Evolutionary conservation across 768 basidiomycete species (phyloP).

Genomic region (Pleurotus pulmonarius): DNA sequence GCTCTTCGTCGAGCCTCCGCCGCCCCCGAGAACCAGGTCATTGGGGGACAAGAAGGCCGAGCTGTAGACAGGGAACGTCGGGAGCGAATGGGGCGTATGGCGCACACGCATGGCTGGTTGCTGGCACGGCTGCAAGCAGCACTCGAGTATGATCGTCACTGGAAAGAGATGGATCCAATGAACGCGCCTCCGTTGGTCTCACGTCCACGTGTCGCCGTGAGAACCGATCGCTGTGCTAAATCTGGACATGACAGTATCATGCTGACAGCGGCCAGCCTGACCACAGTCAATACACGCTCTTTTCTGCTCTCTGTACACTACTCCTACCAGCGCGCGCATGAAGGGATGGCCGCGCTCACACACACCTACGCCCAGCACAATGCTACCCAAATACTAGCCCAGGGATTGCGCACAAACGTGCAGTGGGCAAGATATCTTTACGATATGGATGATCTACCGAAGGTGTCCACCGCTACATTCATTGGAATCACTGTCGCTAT

Average conservation of each 20-base stretch:
- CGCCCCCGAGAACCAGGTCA: constrained; percentile 81
- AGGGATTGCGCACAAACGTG: background rate
- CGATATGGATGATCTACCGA: constrained; percentile 37
- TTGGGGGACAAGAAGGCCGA: constrained; percentile 73
- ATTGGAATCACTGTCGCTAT: constrained; percentile 85
- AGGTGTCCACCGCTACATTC: constrained; percentile 49
- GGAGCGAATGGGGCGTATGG: constrained; percentile 74
- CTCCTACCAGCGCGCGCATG: background rate
- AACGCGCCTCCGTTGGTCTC: too few relatives aligned
- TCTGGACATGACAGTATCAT: background rate
- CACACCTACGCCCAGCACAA: background rate
- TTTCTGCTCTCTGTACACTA: background rate
- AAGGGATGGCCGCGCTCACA: background rate
- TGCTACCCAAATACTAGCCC: background rate
- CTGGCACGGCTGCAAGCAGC: background rate
- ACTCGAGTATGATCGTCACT: too few relatives aligned
- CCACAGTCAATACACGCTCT: constrained; percentile 3
- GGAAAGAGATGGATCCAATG: too few relatives aligned
- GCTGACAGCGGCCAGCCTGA: background rate
- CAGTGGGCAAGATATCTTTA: background rate
- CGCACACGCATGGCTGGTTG: constrained; percentile 62
- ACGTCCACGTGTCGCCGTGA: background rate
- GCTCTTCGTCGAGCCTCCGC: constrained; percentile 79
- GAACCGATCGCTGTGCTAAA: constrained; percentile 4
- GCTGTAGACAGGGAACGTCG: constrained; percentile 86